Base-by-base conservation (phyloP, 2,329 filamentous ascomycete genomes). In the Ophiostoma himal-ulmi region DNA sequence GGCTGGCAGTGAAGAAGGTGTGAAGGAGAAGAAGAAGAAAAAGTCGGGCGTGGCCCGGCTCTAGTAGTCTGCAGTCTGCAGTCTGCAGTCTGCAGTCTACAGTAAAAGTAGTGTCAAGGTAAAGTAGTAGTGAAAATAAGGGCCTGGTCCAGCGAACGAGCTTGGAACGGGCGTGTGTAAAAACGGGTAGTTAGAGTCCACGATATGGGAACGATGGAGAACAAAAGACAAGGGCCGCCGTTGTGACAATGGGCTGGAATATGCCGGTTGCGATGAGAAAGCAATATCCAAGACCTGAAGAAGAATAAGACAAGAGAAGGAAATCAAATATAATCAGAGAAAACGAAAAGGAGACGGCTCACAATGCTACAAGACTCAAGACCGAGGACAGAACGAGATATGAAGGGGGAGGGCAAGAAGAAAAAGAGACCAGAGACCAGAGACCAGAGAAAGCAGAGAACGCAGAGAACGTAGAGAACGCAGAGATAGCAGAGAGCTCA, bases 131-230 rank as follows among this genome's bases (percentile, higher is more conserved):
- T 64, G 60, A 64, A 64, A 20, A 14, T 64, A 64, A 64, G 62
- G 62, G 62, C 62, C 62, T 65, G 30, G 36, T 65, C 62, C 62
- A 65, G 62, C 62, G 62, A 39, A 36, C 62, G 30, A 36, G 60
- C 60, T 57, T 57, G 52, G 13, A 64, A 65, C 30, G n/a, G 57
- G 39, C 60, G 69, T 48, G 64, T 70, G 41, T 66, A 70, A 70
- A 70, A 70, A 70, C 37, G 66, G 41, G 36, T 48, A 66, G 30
- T 6, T 6, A 30, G 41, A 64, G 2, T 36, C 14, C 22, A 20
- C 37, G 17, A 52, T 37, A 48, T 34, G 34, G 54, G 44, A 11
- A 22, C 14, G 60, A 48, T 14, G 30, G 68, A 69, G 26, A 17
- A 52, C 44, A 36, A 52, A 36, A 64, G 30, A 36, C 30, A 36